Conservation (phyloP, 345 rosid species). For the Brassica napus region Da-Ae NC_063439.1:19144501-19145000, state of each 20-base stretch:
- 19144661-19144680: constrained; percentile 51
- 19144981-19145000: not conserved
- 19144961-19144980: constrained; percentile 59
- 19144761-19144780: constrained; percentile 96
- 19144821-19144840: constrained; percentile 79
- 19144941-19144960: constrained; percentile 95
- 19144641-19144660: constrained; percentile 87
- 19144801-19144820: constrained; percentile 83
- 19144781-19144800: constrained; percentile 97
- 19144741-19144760: constrained; percentile 98
- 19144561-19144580: constrained; percentile 72
- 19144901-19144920: constrained; percentile 92
- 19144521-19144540: constrained; percentile 84
- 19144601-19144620: constrained; percentile 66
- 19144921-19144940: constrained; percentile 77
- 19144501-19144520: constrained; percentile 72
- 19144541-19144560: constrained; percentile 83
- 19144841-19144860: constrained; percentile 82
- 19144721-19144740: constrained; percentile 43
- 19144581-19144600: constrained; percentile 70
- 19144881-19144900: constrained; percentile 92
- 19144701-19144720: not conserved
- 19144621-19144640: constrained; percentile 87
- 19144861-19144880: constrained; percentile 83
- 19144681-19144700: too few relatives aligned